Percentiles rank a stretch among this genome's conserved stretches.
Conservation (phyloP, 805 yeast species). For the Saccharomycopsis synnaedendra region DNA sequence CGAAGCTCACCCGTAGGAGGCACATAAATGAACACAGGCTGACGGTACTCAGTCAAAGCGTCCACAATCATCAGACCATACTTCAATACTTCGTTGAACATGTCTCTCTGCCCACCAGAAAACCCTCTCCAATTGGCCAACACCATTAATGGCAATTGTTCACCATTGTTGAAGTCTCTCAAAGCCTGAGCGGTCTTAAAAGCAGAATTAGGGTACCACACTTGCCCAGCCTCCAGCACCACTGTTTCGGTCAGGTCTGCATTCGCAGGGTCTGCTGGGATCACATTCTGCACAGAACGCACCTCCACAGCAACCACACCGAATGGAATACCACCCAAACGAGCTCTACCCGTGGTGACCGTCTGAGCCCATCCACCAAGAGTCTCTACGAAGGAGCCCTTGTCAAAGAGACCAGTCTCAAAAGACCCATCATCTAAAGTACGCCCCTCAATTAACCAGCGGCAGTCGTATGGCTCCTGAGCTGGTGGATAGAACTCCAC, state of each 20-base stretch:
- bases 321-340: conserved; percentile 96
- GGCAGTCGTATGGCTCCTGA: conserved; percentile 73
- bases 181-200: conserved; percentile 99
- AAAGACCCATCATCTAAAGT: conserved; percentile 54
- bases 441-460: conserved; percentile 90
- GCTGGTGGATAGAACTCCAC: conserved; percentile 69
- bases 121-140: conserved; percentile 99
- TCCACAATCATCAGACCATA: conserved; percentile 96
- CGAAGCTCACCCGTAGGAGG: conserved; percentile 98
- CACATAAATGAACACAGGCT: conserved; percentile 92
- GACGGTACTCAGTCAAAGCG: conserved; percentile 90
- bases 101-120: conserved; percentile 99
- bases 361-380: conserved; percentile 98
- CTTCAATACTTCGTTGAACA: conserved; percentile 96
- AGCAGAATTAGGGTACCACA: conserved; percentile 99
- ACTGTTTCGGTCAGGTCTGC: conserved; percentile 83
- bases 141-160: conserved; percentile 93
- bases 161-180: conserved; percentile 95
- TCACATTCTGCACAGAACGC: conserved; percentile 74
- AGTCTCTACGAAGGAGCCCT: conserved; percentile 89
- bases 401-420: conserved; percentile 86
- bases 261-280: conserved; percentile 98
- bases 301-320: conserved; percentile 98
- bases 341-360: conserved; percentile 97
- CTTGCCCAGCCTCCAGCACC: conserved; percentile 96